Conservation (phyloP, 176 grass and related monocot genomes). For the Lolium perenne region DNA sequence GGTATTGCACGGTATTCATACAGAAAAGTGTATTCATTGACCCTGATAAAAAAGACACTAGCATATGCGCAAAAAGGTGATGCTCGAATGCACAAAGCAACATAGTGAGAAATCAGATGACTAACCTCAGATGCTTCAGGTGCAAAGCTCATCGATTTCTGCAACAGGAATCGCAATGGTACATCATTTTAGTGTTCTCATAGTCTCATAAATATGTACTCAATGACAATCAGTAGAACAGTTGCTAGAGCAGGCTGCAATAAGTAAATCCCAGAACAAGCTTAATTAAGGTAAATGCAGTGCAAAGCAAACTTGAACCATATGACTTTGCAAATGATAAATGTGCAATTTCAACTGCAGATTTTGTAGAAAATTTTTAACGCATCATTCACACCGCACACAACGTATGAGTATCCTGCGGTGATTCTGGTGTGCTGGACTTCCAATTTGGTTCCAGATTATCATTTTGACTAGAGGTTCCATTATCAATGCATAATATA, state of each 20-base stretch:
- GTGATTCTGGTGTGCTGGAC: background rate
- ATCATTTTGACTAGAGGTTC: background rate
- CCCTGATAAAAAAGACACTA: background rate
- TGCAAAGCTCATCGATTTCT: conserved; percentile 73
- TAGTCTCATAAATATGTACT: conserved; percentile 1
- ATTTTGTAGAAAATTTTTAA: background rate
- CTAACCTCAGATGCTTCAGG: conserved; percentile 71
- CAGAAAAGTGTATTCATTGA: background rate
- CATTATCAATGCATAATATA: background rate
- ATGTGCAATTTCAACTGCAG: conserved; percentile 9
- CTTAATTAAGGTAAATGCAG: conserved; percentile 26
- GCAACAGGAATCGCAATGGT: conserved; percentile 44
- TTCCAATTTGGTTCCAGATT: background rate
- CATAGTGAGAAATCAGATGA: conserved; percentile 39
- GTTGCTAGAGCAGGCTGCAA: conserved; percentile 21
- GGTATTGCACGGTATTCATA: background rate
- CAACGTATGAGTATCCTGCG: background rate
- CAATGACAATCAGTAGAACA: conserved; percentile 15
- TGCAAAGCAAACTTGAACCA: conserved; percentile 23
- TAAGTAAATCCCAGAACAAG: conserved; percentile 33
- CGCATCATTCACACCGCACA: background rate
- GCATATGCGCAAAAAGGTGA: conserved; percentile 23
- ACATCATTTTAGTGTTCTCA: conserved; percentile 28
- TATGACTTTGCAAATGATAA: conserved; percentile 11
- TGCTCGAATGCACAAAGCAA: conserved; percentile 17